Conservation (phyloP, 2,329 filamentous ascomycete genomes). For the Mycosphaerella sp. region DNA sequence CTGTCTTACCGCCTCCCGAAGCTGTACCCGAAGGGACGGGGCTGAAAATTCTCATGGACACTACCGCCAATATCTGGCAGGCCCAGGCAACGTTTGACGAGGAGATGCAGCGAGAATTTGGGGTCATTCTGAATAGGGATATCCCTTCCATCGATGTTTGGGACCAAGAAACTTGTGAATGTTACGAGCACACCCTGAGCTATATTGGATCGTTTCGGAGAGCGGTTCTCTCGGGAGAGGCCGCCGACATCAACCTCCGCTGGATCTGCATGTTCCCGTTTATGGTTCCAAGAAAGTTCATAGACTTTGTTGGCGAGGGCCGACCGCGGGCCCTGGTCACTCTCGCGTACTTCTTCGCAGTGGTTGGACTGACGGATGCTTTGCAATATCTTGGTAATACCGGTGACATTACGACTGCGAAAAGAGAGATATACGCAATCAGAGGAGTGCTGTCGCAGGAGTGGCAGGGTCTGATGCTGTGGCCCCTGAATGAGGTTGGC, state of each 20-base stretch:
- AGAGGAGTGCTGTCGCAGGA: slow-evolving; percentile 24
- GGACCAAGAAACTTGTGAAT: slow-evolving; percentile 22
- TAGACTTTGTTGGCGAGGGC: slow-evolving; percentile 29
- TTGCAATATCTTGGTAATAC: slow-evolving; percentile 30
- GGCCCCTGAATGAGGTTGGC: slow-evolving; percentile 26
- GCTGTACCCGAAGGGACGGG: slow-evolving; percentile 21
- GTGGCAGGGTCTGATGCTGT: slow-evolving; percentile 31
- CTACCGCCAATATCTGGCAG: slow-evolving; percentile 22
- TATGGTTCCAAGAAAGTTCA: slow-evolving; percentile 28
- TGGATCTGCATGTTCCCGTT: slow-evolving; percentile 32
- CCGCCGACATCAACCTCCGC: slow-evolving; percentile 25
- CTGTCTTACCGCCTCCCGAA: slow-evolving; percentile 24
- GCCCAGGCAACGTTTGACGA: slow-evolving; percentile 17
- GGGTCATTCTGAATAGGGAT: slow-evolving; percentile 21
- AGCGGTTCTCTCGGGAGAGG: slow-evolving; percentile 23
- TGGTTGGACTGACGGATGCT: slow-evolving; percentile 26
- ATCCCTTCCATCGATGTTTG: slow-evolving; percentile 19
- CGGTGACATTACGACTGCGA: slow-evolving; percentile 21
- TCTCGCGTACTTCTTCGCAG: slow-evolving; percentile 33
- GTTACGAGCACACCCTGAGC: slow-evolving; percentile 27
- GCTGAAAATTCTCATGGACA: slow-evolving; percentile 24
- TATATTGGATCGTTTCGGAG: slow-evolving; percentile 28
- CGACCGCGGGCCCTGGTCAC: slow-evolving; percentile 33
- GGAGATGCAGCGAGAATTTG: slow-evolving; percentile 22
- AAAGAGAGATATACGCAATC: slow-evolving; percentile 28